A percentile compares a stretch with the other conserved stretches of the same genome.
These are phyloP conservation scores for Funneliformis mosseae DNA, from an alignment of 192 early-diverging fungal species.

Conservation along the genomic window DNA sequence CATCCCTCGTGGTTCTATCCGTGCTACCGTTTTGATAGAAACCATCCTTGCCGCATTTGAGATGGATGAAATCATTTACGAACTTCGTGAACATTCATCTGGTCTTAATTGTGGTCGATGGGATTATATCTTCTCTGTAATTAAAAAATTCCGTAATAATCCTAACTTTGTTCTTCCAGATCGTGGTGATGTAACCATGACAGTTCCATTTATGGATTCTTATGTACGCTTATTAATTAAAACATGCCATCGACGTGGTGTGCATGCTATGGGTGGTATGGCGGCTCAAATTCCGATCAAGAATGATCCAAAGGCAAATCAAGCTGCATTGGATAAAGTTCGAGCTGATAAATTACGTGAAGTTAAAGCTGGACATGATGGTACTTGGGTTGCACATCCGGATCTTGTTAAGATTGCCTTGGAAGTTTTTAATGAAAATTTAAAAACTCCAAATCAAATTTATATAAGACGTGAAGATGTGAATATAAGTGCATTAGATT, in stretches of 20 bases:
- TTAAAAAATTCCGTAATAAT: constrained; percentile 95
- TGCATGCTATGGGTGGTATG: constrained; percentile 99
- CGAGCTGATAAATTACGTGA: constrained; percentile 95
- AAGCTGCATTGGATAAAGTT: constrained; percentile 91
- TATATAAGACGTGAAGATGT: constrained; percentile 92
- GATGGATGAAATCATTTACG: constrained; percentile 99
- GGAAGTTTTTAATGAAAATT: constrained; percentile 91
- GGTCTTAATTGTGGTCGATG: constrained; percentile 99
- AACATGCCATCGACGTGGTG: constrained; percentile 97
- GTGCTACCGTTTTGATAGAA: constrained; percentile 96
- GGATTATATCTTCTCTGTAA: constrained; percentile 99
- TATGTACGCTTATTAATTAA: constrained; percentile 97
- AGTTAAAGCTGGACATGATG: constrained; percentile 93
- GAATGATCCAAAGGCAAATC: constrained; percentile 86
- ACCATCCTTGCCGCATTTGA: constrained; percentile 96
- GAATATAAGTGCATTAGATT: constrained; percentile 75
- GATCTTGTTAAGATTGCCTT: constrained; percentile 90
- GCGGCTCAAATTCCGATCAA: constrained; percentile 99
- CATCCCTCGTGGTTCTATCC: constrained; percentile 93
- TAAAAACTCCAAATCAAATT: constrained; percentile 96
- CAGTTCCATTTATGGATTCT: constrained; percentile 96
- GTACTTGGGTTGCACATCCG: constrained; percentile 97
- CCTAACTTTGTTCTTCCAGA: constrained; percentile 87
- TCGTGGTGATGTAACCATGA: constrained; percentile 91
- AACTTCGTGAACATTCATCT: constrained; percentile 96